These are phyloP conservation scores for Phlyctochytrium arcticum DNA, from an alignment of 192 early-diverging fungal species.

Conservation along the genomic window DNA sequence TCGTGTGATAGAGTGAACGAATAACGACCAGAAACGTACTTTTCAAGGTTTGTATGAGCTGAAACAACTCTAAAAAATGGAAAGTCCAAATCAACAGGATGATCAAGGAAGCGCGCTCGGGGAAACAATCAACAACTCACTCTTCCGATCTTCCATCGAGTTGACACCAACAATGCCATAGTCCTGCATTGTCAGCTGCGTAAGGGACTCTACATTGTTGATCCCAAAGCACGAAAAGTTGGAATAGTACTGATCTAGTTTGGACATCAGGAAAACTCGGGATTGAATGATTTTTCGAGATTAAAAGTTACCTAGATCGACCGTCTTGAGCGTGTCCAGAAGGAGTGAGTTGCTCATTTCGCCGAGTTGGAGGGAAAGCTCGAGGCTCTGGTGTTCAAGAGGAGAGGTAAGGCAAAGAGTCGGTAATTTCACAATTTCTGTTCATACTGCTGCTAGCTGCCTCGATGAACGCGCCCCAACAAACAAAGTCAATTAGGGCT, in stretches of 20 bases:
- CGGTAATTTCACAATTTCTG: too few species aligned
- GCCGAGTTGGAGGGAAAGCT: too few species aligned
- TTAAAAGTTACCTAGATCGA: slow-evolving; percentile 51
- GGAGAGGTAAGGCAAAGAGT: too few species aligned
- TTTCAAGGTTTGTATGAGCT: slow-evolving; percentile 51
- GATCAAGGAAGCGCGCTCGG: slow-evolving; percentile 7
- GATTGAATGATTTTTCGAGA: not conserved
- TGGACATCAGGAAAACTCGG: not conserved
- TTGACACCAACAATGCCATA: slow-evolving; percentile 49
- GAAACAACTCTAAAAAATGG: slow-evolving; percentile 50
- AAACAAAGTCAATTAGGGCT: too few species aligned
- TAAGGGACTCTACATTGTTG: slow-evolving; percentile 53
- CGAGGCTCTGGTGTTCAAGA: too few species aligned
- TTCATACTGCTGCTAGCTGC: too few species aligned
- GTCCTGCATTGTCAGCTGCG: slow-evolving; percentile 69
- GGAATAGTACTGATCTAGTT: slow-evolving; percentile 51
- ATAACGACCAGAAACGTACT: too few species aligned
- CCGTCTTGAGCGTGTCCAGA: slow-evolving; percentile 60
- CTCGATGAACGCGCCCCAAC: too few species aligned
- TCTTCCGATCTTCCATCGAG: slow-evolving; percentile 52
- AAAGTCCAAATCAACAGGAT: not conserved
- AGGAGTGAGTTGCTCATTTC: slow-evolving; percentile 38
- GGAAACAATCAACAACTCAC: slow-evolving; percentile 15
- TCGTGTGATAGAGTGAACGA: not conserved
- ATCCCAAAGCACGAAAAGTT: slow-evolving; percentile 49